These are phyloP conservation scores for Clitocybe nebularis DNA, from an alignment of 1,284 basidiomycete genomes.

Conservation along the genomic window DNA sequence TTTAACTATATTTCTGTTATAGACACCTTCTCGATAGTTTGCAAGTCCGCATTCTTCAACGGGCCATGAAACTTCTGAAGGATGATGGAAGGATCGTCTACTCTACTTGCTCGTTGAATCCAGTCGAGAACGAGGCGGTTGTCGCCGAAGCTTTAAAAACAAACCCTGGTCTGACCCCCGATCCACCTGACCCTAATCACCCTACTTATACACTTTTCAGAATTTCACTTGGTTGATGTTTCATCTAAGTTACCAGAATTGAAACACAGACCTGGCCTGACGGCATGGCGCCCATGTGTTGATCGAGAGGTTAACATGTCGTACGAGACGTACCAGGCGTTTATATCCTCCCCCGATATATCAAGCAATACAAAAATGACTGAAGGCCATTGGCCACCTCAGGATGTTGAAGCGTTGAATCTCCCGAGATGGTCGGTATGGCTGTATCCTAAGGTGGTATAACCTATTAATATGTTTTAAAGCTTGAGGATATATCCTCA, in stretches of 20 bases:
- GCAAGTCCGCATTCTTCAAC: slow-evolving; percentile 88
- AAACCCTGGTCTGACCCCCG: slow-evolving; percentile 52
- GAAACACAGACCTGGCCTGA: slow-evolving; percentile 72
- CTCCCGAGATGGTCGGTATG: slow-evolving; percentile 67
- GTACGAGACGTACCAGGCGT: slow-evolving; percentile 55
- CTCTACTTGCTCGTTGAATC: slow-evolving; percentile 97
- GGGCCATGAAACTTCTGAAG: slow-evolving; percentile 89
- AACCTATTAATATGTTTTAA: slow-evolving; percentile 3
- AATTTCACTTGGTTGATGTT: slow-evolving; percentile 82
- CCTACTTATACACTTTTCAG: slow-evolving; percentile 29
- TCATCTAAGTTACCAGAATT: slow-evolving; percentile 70
- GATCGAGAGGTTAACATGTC: slow-evolving; percentile 41
- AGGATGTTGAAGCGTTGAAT: slow-evolving; percentile 54
- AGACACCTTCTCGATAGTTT: slow-evolving; percentile 43
- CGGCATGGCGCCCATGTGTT: slow-evolving; percentile 69
- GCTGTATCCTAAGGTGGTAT: background rate
- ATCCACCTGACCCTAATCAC: background rate
- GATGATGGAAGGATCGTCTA: slow-evolving; percentile 91
- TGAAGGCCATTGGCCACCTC: slow-evolving; percentile 78
- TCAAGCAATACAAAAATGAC: slow-evolving; percentile 56
- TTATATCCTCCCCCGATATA: slow-evolving; percentile 45
- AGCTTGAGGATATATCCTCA: slow-evolving; percentile 93
- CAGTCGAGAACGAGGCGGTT: slow-evolving; percentile 97
- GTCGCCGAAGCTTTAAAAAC: slow-evolving; percentile 79
- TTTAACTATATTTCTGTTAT: background rate